Conservation (phyloP, 1,284 basidiomycete species). For the Irpex sp. region DNA sequence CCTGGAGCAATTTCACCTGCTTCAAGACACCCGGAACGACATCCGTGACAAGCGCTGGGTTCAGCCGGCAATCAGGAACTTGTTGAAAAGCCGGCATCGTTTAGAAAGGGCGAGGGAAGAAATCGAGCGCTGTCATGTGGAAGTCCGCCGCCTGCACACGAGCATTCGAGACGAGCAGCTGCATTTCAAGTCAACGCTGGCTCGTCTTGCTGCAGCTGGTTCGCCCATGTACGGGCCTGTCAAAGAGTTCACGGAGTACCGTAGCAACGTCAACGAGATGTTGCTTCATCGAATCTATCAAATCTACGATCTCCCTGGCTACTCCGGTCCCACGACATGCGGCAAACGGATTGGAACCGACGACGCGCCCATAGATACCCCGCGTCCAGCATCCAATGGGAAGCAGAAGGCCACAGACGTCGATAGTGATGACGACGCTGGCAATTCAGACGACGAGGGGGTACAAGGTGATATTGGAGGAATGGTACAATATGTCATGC, state of each 20-base stretch:
- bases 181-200: not conserved
- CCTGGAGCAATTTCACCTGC: conserved; percentile 33
- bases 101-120: conserved; percentile 32
- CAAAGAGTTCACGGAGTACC: conserved; percentile 4
- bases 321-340: not conserved
- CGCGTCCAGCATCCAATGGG: no score
- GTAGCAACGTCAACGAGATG: conserved; percentile 9
- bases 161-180: conserved; percentile 24
- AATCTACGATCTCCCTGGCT: conserved; percentile 10
- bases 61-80: conserved; percentile 19
- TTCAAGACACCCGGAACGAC: conserved; percentile 28
- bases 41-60: conserved; percentile 28
- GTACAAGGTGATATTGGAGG: no score
- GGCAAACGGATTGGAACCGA: not conserved
- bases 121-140: conserved; percentile 26
- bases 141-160: conserved; percentile 25
- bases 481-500: no score
- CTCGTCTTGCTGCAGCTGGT: not conserved
- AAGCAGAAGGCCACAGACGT: no score
- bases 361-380: no score
- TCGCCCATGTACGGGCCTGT: conserved; percentile 7
- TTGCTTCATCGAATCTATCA: conserved; percentile 9
- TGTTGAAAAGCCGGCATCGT: conserved; percentile 24
- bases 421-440: no score
- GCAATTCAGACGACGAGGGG: no score